Conservation (phyloP, 2,329 filamentous ascomycete species). For the Fusarium bactridioides region DNA sequence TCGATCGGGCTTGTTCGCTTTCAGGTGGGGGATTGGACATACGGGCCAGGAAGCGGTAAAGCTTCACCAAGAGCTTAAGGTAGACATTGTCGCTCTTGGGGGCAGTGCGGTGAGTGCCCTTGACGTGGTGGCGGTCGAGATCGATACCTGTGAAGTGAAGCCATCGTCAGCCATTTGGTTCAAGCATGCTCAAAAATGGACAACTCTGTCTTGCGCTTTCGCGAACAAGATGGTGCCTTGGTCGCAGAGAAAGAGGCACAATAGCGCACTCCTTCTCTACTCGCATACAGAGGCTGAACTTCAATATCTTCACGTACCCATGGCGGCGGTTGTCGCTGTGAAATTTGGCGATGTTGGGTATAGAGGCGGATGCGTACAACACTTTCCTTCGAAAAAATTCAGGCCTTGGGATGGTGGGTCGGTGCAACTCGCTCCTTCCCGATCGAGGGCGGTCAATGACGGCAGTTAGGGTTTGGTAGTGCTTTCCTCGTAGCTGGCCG, state of each 20-base stretch:
- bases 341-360: slow-evolving; percentile 51
- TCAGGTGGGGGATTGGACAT: slow-evolving; percentile 58
- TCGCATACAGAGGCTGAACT: slow-evolving; percentile 59
- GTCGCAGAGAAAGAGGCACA: slow-evolving; percentile 37
- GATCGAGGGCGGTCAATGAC: not conserved
- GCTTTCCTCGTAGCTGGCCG: not conserved
- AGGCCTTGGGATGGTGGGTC: slow-evolving; percentile 37
- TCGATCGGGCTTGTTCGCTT: not conserved
- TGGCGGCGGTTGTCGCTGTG: slow-evolving; percentile 59
- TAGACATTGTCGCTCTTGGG: slow-evolving; percentile 99
- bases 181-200: slow-evolving; percentile 67
- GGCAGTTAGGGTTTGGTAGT: slow-evolving; percentile 9
- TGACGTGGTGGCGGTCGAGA: slow-evolving; percentile 74
- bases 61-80: slow-evolving; percentile 96
- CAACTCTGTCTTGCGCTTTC: slow-evolving; percentile 43
- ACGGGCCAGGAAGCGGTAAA: slow-evolving; percentile 97
- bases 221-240: slow-evolving; percentile 43
- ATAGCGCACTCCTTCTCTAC: slow-evolving; percentile 48
- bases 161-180: slow-evolving; percentile 69
- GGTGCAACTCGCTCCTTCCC: not conserved
- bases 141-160: slow-evolving; percentile 70
- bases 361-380: slow-evolving; percentile 42
- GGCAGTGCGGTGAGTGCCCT: slow-evolving; percentile 84
- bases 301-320: slow-evolving; percentile 64
- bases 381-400: slow-evolving; percentile 40